These are phyloP conservation scores for Cyathus striatus DNA, from an alignment of 768 basidiomycete genomes.

Conservation along the genomic window DNA sequence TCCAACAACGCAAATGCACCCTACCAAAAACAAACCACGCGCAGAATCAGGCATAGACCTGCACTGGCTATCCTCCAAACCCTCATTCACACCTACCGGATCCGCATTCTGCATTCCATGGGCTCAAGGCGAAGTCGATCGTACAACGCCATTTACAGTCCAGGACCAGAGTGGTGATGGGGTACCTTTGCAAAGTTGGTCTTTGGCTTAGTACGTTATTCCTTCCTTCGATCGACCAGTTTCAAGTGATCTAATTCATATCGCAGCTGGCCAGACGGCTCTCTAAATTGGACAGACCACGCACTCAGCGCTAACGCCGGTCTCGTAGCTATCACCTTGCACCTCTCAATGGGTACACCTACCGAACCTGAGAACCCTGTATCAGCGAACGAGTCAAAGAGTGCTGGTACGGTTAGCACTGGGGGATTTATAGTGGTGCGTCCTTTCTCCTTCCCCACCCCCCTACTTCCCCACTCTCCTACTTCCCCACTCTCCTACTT, in stretches of 20 bases:
- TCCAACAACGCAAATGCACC: no score
- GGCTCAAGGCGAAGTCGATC: conserved; percentile 30
- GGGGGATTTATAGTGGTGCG: no score
- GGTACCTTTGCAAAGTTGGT: conserved; percentile 22
- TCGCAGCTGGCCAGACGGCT: conserved; percentile 34
- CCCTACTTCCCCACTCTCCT: conserved; percentile 25
- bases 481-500: no score
- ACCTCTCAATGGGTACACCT: conserved; percentile 23
- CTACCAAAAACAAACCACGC: no score
- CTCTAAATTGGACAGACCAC: conserved; percentile 34
- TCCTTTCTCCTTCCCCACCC: no score
- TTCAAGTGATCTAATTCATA: no score
- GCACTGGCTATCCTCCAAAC: conserved; percentile 25
- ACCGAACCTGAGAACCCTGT: conserved; percentile 25
- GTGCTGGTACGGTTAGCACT: conserved; percentile 22
- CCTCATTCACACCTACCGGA: conserved; percentile 25
- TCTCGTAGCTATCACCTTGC: conserved; percentile 13
- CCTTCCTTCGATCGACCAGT: neutral
- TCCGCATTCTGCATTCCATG: conserved; percentile 31
- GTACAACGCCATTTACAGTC: conserved; percentile 17
- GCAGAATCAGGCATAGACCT: conserved; percentile 18
- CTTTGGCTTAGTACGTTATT: conserved; percentile 25
- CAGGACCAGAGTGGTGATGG: conserved; percentile 12
- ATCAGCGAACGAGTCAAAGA: conserved; percentile 16
- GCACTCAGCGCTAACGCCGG: conserved; percentile 22